These are phyloP conservation scores for Bothriochloa decipiens DNA, from an alignment of 176 grass and related monocot species.

Conservation along the genomic window DNA sequence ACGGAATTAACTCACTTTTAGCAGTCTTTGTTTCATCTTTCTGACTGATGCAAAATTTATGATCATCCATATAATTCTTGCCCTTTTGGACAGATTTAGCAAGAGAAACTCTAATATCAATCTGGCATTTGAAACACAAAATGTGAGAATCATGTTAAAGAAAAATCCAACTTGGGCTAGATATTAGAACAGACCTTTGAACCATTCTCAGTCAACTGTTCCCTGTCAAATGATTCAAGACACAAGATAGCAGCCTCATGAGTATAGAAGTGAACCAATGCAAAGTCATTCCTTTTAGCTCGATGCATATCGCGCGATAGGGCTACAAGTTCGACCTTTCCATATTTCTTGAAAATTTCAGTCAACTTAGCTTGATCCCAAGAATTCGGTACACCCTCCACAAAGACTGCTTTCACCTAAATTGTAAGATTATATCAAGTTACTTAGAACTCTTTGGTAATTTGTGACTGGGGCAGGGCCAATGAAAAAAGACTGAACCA, in stretches of 20 bases:
- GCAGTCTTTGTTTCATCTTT: slow-evolving; percentile 45
- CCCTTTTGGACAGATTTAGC: slow-evolving; percentile 60
- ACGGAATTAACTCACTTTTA: slow-evolving; percentile 55
- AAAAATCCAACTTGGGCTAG: slow-evolving; percentile 3
- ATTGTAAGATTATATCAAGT: too few relatives aligned
- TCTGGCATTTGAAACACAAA: slow-evolving; percentile 48
- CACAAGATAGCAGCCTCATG: slow-evolving; percentile 71
- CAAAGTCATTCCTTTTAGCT: slow-evolving; percentile 66
- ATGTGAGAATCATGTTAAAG: slow-evolving; percentile 33
- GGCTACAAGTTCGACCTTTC: slow-evolving; percentile 55
- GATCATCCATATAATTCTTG: slow-evolving; percentile 55
- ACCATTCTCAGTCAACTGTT: slow-evolving; percentile 21
- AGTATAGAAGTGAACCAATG: slow-evolving; percentile 67
- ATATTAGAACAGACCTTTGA: slow-evolving; percentile 50
- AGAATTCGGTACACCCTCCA: too few relatives aligned
- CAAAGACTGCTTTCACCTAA: too few relatives aligned
- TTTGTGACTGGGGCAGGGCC: not conserved
- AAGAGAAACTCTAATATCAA: slow-evolving; percentile 73
- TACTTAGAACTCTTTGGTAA: slow-evolving; percentile 9
- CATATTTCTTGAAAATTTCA: slow-evolving; percentile 68
- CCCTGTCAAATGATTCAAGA: slow-evolving; percentile 61
- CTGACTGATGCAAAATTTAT: slow-evolving; percentile 43
- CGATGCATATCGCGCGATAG: slow-evolving; percentile 56
- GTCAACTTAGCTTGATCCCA: slow-evolving; percentile 54
- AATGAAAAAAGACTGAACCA: not conserved